phyloP scores from a whole-genome alignment of 192 early-diverging fungal species.

The Coemansia sp. region DNA sequence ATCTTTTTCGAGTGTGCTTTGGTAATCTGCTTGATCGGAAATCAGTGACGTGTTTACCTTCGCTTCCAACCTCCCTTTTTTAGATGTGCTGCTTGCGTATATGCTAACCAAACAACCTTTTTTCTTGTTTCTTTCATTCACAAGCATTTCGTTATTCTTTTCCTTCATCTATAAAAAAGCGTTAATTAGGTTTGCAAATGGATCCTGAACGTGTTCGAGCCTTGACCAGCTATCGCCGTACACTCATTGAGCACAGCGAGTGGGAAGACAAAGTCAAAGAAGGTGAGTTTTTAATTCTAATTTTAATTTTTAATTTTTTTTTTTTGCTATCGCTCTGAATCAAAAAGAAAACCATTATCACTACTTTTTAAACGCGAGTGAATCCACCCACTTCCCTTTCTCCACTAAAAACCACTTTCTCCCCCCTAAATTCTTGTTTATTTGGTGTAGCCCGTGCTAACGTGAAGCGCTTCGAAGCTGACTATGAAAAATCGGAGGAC shows the following conservation, averaged over 20 bases:
- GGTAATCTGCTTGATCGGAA: neutral
- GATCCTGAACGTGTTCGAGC: constrained; percentile 70
- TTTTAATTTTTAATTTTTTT: neutral
- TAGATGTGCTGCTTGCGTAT: neutral
- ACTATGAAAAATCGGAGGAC: constrained; percentile 95
- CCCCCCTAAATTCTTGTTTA: neutral
- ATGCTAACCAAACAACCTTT: neutral
- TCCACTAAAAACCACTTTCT: too few relatives aligned
- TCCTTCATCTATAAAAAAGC: neutral
- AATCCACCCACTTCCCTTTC: too few relatives aligned
- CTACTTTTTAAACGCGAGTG: neutral
- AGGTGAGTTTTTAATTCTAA: constrained; percentile 22
- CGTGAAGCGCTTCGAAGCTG: constrained; percentile 83
- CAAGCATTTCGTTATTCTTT: neutral
- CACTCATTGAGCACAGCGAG: constrained; percentile 92
- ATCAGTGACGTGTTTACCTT: constrained; percentile 4
- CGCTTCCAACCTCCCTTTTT: neutral
- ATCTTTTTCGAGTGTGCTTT: neutral
- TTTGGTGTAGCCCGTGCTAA: constrained; percentile 68
- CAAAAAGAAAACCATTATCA: neutral
- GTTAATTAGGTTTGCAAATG: constrained; percentile 16
- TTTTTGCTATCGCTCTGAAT: too few relatives aligned
- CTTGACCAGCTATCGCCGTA: constrained; percentile 81
- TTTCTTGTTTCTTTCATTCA: too few relatives aligned
- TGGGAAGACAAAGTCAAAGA: constrained; percentile 96